A percentile compares a stretch with the other conserved stretches of the same genome.
phyloP scores from a whole-genome alignment of 352 stramenopile genomes.

The Globisporangium solare region DNA sequence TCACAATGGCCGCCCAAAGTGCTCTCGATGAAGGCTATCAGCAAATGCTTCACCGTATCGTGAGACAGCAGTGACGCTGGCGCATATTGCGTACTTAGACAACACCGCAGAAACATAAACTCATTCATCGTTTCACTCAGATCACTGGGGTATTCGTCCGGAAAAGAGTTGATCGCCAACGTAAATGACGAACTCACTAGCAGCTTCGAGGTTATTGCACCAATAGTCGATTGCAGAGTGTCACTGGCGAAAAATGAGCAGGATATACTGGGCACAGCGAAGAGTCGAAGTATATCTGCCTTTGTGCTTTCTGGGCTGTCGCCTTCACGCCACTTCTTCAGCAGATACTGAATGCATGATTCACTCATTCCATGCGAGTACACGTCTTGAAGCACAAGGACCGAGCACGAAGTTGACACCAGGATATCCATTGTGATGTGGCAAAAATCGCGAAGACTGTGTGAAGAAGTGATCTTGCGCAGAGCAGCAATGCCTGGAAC shows the following conservation, averaged over 20 bases:
- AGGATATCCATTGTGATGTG: slow-evolving; percentile 1
- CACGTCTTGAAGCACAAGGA: not conserved
- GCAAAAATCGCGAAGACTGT: not conserved
- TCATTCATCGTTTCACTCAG: slow-evolving; percentile 13
- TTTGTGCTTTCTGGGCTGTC: not conserved
- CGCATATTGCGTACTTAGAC: slow-evolving; percentile 28
- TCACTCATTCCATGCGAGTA: not conserved
- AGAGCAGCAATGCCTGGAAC: slow-evolving; percentile 4
- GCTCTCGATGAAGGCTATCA: slow-evolving; percentile 24
- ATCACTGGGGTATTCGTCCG: slow-evolving; percentile 25
- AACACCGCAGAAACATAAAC: slow-evolving; percentile 25
- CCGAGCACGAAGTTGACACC: not conserved
- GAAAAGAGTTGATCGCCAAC: slow-evolving; percentile 32
- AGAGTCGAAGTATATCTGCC: slow-evolving; percentile 5
- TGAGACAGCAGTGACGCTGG: not conserved
- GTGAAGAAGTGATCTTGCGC: not conserved
- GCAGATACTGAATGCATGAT: not conserved
- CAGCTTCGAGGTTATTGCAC: slow-evolving; percentile 10
- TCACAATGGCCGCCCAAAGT: slow-evolving; percentile 21
- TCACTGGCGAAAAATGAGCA: slow-evolving; percentile 12
- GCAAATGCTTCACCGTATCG: not conserved
- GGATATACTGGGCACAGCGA: slow-evolving; percentile 3
- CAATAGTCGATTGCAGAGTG: slow-evolving; percentile 15
- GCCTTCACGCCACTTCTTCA: slow-evolving; percentile 1
- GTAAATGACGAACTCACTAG: slow-evolving; percentile 20